A percentile compares a stretch with the other conserved stretches of the same genome.
Evolutionary conservation across 345 rosid genomes (phyloP).

Genomic region (Eucalyptus albens): DNA sequence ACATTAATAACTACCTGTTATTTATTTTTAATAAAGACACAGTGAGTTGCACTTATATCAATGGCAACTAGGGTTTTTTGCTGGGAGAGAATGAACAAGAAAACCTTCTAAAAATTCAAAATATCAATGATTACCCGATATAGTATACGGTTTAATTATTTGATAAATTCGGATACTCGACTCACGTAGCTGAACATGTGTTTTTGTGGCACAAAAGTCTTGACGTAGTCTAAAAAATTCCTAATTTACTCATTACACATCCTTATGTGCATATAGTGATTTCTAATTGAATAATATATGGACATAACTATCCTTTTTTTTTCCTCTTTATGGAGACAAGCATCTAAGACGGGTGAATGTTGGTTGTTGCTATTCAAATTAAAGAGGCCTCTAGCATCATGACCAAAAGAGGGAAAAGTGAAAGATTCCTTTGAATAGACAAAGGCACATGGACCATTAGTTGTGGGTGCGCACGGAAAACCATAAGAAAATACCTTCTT

Average conservation of each 20-base stretch:
- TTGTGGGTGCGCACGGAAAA: slow-evolving; percentile 26
- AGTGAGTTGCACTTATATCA: not conserved
- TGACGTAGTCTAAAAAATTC: not conserved
- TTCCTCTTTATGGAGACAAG: not conserved
- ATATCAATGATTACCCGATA: not conserved
- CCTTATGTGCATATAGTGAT: not conserved
- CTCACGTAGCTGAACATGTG: not conserved
- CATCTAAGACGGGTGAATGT: not conserved
- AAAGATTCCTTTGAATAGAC: slow-evolving; percentile 25
- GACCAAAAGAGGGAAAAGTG: not conserved
- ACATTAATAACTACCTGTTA: not conserved
- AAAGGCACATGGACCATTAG: slow-evolving; percentile 19
- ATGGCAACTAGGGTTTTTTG: not conserved
- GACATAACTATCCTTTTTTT: not conserved
- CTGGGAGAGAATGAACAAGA: not conserved
- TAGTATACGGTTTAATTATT: not conserved
- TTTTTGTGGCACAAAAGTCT: not conserved
- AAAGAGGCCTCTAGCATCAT: slow-evolving; percentile 5
- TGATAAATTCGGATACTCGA: not conserved
- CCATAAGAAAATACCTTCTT: not conserved
- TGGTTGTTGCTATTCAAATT: slow-evolving; percentile 9
- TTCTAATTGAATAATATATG: not conserved
- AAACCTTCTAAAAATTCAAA: not conserved
- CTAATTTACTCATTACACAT: not conserved
- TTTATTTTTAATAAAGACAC: not conserved